Evolutionary conservation across 2,329 filamentous ascomycete species (phyloP).

Genomic region (Talaromyces sp.): DNA sequence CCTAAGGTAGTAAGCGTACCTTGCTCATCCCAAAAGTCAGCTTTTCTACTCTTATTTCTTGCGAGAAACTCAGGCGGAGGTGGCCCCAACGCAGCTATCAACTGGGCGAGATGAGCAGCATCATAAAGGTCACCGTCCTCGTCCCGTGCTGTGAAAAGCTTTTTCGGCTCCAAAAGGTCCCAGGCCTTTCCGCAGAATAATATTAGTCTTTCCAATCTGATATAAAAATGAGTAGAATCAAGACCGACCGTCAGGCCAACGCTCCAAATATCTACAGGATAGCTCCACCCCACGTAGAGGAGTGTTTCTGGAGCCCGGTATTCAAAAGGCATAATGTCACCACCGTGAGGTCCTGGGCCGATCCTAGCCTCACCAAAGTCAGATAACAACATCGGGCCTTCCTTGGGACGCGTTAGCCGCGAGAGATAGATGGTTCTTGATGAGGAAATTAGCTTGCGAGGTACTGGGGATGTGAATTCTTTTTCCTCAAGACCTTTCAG

Average conservation of each 20-base stretch:
- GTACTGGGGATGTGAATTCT: constrained; percentile 35
- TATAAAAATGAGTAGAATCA: no score
- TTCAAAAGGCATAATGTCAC: constrained; percentile 37
- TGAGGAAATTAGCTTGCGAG: constrained; percentile 30
- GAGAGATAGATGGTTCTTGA: constrained; percentile 27
- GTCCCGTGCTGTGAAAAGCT: background rate
- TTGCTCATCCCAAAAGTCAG: constrained; percentile 1
- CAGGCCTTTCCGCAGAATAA: no score
- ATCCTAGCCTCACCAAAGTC: constrained; percentile 32
- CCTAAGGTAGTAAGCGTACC: background rate
- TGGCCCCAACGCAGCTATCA: background rate
- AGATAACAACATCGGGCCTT: constrained; percentile 15
- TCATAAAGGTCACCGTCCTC: constrained; percentile 1
- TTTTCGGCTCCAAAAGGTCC: background rate
- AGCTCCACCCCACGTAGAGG: constrained; percentile 32
- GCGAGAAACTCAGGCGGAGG: constrained; percentile 3
- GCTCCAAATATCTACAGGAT: constrained; percentile 38
- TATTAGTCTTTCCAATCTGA: no score
- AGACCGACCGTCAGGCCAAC: constrained; percentile 27
- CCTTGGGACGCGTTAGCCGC: constrained; percentile 22
- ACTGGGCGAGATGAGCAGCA: background rate
- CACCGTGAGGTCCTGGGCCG: constrained; percentile 28
- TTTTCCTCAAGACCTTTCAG: constrained; percentile 35
- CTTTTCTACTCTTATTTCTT: background rate
- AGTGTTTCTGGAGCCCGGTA: constrained; percentile 38